phyloP scores from a whole-genome alignment of 2,329 filamentous ascomycete genomes.

The Phialocephala subalpina region DNA sequence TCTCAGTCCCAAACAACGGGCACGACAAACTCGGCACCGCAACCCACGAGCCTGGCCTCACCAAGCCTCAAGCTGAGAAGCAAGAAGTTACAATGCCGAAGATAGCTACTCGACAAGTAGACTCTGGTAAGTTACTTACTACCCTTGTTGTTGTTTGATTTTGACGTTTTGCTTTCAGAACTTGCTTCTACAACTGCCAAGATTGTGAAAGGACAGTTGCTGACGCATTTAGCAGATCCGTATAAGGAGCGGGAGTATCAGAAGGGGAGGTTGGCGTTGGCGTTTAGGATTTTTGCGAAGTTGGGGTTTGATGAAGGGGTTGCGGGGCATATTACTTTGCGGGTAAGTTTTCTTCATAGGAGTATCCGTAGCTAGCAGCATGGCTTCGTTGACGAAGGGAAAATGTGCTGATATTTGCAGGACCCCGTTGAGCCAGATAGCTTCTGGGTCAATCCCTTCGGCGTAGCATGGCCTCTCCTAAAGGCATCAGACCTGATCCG shows the following conservation, averaged over 20 bases:
- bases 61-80: slow-evolving; percentile 27
- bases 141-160: too few relatives aligned
- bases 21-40: slow-evolving; percentile 20
- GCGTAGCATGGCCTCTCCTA: slow-evolving; percentile 51
- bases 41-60: slow-evolving; percentile 35
- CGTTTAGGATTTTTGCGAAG: slow-evolving; percentile 57
- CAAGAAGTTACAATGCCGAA: slow-evolving; percentile 16
- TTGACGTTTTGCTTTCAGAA: too few relatives aligned
- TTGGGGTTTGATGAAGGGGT: slow-evolving; percentile 55
- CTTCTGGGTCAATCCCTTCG: slow-evolving; percentile 47
- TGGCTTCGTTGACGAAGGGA: background rate
- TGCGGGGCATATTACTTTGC: slow-evolving; percentile 54
- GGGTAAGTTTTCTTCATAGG: slow-evolving; percentile 34
- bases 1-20: slow-evolving; percentile 20
- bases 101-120: slow-evolving; percentile 26
- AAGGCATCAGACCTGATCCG: slow-evolving; percentile 73
- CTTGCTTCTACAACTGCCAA: too few relatives aligned
- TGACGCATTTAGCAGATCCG: slow-evolving; percentile 35
- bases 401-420: slow-evolving; percentile 30
- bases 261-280: slow-evolving; percentile 53
- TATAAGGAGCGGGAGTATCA: slow-evolving; percentile 47
- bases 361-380: background rate
- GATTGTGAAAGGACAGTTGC: too few relatives aligned
- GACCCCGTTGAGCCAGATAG: slow-evolving; percentile 45
- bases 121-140: slow-evolving; percentile 20